Evolutionary conservation across 1,139 yeast genomes (phyloP).

Genomic region (Dujonia santamariae): DNA sequence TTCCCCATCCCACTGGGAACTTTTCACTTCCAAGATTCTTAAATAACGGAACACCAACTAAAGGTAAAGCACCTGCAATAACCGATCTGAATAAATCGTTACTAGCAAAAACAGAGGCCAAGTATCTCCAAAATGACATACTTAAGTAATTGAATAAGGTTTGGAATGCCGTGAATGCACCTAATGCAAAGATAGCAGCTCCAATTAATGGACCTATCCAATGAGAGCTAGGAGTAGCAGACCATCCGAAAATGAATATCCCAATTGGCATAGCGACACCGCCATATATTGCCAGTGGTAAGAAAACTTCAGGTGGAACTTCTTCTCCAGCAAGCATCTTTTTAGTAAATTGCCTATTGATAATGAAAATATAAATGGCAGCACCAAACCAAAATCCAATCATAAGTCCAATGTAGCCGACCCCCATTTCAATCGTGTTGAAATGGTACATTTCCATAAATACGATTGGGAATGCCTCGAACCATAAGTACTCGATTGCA

Average conservation of each 20-base stretch:
- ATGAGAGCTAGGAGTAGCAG: constrained; percentile 34
- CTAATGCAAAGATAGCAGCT: constrained; percentile 32
- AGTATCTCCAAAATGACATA: constrained; percentile 32
- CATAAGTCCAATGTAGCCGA: constrained; percentile 40
- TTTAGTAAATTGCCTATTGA: constrained; percentile 21
- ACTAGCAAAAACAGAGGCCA: constrained; percentile 61
- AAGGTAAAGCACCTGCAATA: constrained; percentile 61
- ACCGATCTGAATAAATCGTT: constrained; percentile 51
- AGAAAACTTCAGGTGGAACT: constrained; percentile 38
- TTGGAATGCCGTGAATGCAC: constrained; percentile 37
- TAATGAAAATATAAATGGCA: constrained; percentile 20
- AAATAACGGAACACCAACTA: constrained; percentile 55
- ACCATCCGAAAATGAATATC: constrained; percentile 51
- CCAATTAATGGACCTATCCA: constrained; percentile 48
- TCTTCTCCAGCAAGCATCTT: constrained; percentile 19
- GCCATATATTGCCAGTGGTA: constrained; percentile 44
- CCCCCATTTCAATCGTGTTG: constrained; percentile 48
- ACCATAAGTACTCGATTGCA: constrained; percentile 53
- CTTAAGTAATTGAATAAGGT: constrained; percentile 22
- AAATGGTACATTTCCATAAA: constrained; percentile 43
- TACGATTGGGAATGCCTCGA: constrained; percentile 62
- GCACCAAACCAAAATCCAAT: constrained; percentile 39
- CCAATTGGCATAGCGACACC: constrained; percentile 41
- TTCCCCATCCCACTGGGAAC: constrained; percentile 59
- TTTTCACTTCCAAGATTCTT: constrained; percentile 38